Percentiles rank a stretch among this genome's conserved stretches.
phyloP scores from a whole-genome alignment of 305 asterid species.

The Euphrasia arctica region DNA sequence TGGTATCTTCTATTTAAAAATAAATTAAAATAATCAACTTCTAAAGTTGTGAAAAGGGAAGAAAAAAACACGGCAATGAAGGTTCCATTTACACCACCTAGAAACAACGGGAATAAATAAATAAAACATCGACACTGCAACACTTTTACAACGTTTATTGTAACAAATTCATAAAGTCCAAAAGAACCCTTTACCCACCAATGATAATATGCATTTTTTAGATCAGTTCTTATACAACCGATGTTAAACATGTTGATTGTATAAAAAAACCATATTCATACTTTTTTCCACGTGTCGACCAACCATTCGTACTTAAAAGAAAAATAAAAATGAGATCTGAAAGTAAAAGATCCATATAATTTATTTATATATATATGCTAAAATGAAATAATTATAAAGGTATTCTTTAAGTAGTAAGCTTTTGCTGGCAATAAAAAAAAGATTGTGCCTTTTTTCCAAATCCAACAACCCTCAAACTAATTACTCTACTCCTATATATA shows the following conservation, averaged over 20 bases:
- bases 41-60: neutral
- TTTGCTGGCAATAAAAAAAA: neutral
- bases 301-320: too few species aligned
- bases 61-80: slow-evolving; percentile 30
- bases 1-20: too few species aligned
- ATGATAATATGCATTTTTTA: too few species aligned
- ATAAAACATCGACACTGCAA: slow-evolving; percentile 36
- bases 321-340: too few species aligned
- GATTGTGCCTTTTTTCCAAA: slow-evolving; percentile 3
- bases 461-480: neutral
- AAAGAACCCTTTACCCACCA: slow-evolving; percentile 23
- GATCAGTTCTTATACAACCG: too few species aligned
- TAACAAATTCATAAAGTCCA: slow-evolving; percentile 22
- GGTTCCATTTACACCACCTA: slow-evolving; percentile 20
- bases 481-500: slow-evolving; percentile 11
- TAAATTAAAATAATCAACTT: neutral
- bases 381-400: neutral
- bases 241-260: neutral
- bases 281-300: too few species aligned
- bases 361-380: too few species aligned
- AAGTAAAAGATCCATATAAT: too few species aligned
- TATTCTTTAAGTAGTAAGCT: neutral
- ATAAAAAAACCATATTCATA: too few species aligned
- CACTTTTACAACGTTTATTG: slow-evolving; percentile 30
- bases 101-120: slow-evolving; percentile 37